Percentiles rank a stretch among this genome's conserved stretches.
Conservation (phyloP, 768 basidiomycete species). For the Podaxis mareebaensis region DNA sequence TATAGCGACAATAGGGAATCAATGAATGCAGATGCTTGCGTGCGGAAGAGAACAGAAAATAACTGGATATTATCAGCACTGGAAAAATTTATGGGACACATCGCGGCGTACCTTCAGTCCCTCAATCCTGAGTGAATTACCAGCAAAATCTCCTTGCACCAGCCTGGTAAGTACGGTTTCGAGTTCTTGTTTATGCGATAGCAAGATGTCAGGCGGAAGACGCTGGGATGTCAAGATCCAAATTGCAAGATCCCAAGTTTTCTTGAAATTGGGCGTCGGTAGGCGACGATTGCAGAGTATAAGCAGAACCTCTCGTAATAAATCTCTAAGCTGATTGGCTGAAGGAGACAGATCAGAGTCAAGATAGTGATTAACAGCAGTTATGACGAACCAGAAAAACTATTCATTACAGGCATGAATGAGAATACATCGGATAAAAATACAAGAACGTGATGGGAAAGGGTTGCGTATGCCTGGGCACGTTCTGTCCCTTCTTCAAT, state of each 20-base stretch:
- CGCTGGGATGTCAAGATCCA: constrained; percentile 53
- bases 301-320: constrained; percentile 46
- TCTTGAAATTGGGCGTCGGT: constrained; percentile 39
- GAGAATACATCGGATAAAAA: constrained; percentile 51
- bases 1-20: background rate
- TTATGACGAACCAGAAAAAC: constrained; percentile 50
- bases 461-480: constrained; percentile 39
- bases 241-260: constrained; percentile 46
- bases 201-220: constrained; percentile 43
- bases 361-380: background rate
- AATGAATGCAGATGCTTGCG: background rate
- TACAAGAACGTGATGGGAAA: constrained; percentile 58
- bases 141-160: constrained; percentile 6
- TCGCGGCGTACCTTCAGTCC: constrained; percentile 2
- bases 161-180: constrained; percentile 5
- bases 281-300: constrained; percentile 37
- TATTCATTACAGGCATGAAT: constrained; percentile 42
- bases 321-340: constrained; percentile 45
- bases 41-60: constrained; percentile 4
- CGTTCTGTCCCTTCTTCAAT: constrained; percentile 39
- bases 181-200: constrained; percentile 1
- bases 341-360: background rate
- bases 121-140: background rate
- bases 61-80: background rate
- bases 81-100: background rate